Base-by-base conservation (phyloP, 768 basidiomycete species). In the Piloderma croceum region DNA sequence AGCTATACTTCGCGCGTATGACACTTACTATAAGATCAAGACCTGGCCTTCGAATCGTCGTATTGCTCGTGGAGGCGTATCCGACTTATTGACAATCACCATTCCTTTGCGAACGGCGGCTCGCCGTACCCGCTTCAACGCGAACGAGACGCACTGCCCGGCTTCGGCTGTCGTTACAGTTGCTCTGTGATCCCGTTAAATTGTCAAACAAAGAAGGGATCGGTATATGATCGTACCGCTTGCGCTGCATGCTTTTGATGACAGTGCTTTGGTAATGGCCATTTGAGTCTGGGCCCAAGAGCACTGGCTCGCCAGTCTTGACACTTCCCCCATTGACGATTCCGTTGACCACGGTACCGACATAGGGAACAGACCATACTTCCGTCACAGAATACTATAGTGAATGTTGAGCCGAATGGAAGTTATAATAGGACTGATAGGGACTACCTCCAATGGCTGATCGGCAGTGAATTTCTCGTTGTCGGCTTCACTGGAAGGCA, bases 101-200 rank as follows among this genome's bases (percentile, higher is more conserved):
- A 94, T 93, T 10, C 93, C 94, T 62, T 97, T 98, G 44, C 94
- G 70, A 7, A 97, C 80, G 17, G 81, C 77, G 6, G 79, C 74
- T 39, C 89, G 69, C 40, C 84, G 74, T 43, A 96, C 82, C 33
- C 90, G 76, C 68, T 98, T 99, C 21, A 99, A 63, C 3, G 94
- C 96, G 39, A 96, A 69, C 6, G 89, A 88, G 15, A 99, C 92
- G 36, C 88, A 90, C 64, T 99, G 96, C 2, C 96, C 96, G 5
- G 96, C 96, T 52, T 97, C 93, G 0, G 90, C 96, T 11, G 74
- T 73, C 12, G 70, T 70, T 3, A 99, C 90, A 39, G 82, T 71
- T 17, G 86, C 91, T 24, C 92, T 85, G 46, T 39, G 19, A 20
- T 34, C 39, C 7, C n/a, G 18, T 6, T 39, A 44, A 44, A 49